Base-by-base conservation (phyloP, 768 basidiomycete genomes). In the Coprinellus micaceus region DNA sequence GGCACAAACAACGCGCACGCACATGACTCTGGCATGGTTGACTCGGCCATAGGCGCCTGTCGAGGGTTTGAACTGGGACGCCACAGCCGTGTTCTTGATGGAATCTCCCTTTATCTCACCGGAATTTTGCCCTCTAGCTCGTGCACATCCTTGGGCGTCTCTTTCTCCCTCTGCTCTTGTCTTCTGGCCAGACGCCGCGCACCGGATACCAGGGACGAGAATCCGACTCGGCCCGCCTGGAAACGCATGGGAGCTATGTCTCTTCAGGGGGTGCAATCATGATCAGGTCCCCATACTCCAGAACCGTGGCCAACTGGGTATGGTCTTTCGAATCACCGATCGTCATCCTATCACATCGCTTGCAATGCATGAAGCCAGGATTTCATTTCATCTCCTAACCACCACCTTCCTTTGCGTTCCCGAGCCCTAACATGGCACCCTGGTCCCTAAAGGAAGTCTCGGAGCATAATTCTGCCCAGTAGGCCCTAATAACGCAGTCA, bases 361-460 rank as follows among this genome's bases (percentile, higher is more conserved):
- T n/a, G n/a, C n/a, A n/a, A n/a, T n/a, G n/a, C n/a, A 17, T 28
- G 47, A 25, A 22, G 28, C 24, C 30, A 19, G 48, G 19, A 11
- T n/a, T 28, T n/a, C 50, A 28, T 25, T 19, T 40, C 39, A n/a
- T 29, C 28, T 30, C 25, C 50, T 43, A 13, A 43, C 37, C 19
- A 22, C 43, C 37, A 28, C 49, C 47, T 56, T 55, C 56, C 57
- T 48, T 57, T 40, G 55, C 64, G 66, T 64, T 60, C 65, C 41
- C 29, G 54, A 49, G 24, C 15, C 30, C n/a, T 28, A 61, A 64
- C 41, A 77, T 81, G 69, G 69, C 76, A 56, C 70, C 74, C 37
- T 77, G 71, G 73, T 70, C 77, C 15, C 78, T 88, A 44, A 67
- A 80, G 25, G 79, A 89, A 66, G 78, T 90, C 21, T 77, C 83